These are phyloP conservation scores for Malbranchea zuffiana DNA, from an alignment of 2,329 filamentous ascomycete species.

Conservation along the genomic window DNA sequence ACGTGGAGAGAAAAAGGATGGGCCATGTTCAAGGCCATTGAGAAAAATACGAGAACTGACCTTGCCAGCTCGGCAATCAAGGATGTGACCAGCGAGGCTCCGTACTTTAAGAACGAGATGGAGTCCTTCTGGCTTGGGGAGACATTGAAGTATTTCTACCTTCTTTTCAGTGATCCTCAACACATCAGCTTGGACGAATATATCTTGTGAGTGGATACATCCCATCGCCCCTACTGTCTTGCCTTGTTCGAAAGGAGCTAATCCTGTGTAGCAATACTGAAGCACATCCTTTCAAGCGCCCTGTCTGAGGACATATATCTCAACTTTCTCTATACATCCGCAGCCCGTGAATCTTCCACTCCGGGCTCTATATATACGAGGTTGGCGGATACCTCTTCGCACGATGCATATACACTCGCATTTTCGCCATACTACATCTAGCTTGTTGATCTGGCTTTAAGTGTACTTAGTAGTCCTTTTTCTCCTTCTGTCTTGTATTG, in stretches of 20 bases:
- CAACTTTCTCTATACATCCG: too few species aligned
- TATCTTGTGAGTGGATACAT: slow-evolving; percentile 43
- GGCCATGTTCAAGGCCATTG: slow-evolving; percentile 68
- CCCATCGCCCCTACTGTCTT: slow-evolving; percentile 62
- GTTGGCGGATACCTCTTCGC: too few species aligned
- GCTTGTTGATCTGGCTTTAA: too few species aligned
- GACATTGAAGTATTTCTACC: slow-evolving; percentile 85
- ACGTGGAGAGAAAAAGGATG: slow-evolving; percentile 72
- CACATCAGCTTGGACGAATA: slow-evolving; percentile 57
- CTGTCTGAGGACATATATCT: too few species aligned
- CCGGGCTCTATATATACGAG: too few species aligned
- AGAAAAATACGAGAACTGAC: slow-evolving; percentile 53
- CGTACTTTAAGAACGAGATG: slow-evolving; percentile 56
- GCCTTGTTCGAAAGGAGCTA: slow-evolving; percentile 48
- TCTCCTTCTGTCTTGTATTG: too few species aligned
- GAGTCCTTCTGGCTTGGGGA: slow-evolving; percentile 88
- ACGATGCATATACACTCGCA: too few species aligned
- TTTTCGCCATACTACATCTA: too few species aligned
- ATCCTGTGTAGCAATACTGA: slow-evolving; percentile 36
- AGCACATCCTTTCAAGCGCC: slow-evolving; percentile 40
- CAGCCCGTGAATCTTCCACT: too few species aligned
- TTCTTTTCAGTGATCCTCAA: slow-evolving; percentile 61
- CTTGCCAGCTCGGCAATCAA: slow-evolving; percentile 51
- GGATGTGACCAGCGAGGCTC: slow-evolving; percentile 38
- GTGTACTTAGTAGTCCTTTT: too few species aligned